phyloP scores from a whole-genome alignment of 106 monocot genomes.

The Apostasia ramifera region DNA sequence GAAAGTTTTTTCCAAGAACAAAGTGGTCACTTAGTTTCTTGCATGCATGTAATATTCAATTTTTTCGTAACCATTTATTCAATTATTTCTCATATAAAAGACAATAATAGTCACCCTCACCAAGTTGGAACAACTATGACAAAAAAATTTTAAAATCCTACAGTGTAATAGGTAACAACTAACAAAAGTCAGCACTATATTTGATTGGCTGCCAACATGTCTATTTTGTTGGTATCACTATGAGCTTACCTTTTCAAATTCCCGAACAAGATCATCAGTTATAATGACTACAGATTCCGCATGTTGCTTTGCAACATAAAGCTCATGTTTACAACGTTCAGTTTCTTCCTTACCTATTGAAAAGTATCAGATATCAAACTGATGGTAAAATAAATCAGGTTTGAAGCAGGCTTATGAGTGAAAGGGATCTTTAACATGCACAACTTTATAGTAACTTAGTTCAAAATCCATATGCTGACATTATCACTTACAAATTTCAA shows the following conservation, averaged over 20 bases:
- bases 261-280: conserved; percentile 63
- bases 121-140: too few relatives aligned
- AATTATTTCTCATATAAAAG: too few relatives aligned
- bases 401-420: neutral
- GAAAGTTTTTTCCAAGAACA: too few relatives aligned
- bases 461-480: neutral
- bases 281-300: conserved; percentile 82
- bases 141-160: too few relatives aligned
- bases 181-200: too few relatives aligned
- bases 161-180: too few relatives aligned
- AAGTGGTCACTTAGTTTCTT: too few relatives aligned
- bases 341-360: conserved; percentile 54
- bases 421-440: neutral
- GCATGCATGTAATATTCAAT: too few relatives aligned
- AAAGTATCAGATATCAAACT: conserved; percentile 5
- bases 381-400: conserved; percentile 1
- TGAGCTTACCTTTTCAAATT: conserved; percentile 52
- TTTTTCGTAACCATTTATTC: too few relatives aligned
- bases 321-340: conserved; percentile 39
- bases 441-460: neutral
- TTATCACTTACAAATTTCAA: conserved; percentile 67
- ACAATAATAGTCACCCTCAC: too few relatives aligned
- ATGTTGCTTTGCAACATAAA: conserved; percentile 54
- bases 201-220: too few relatives aligned
- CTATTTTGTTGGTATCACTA: too few relatives aligned